Evolutionary conservation across 148 eudicot genomes (phyloP).

Genomic region (Dianthus caryophyllus): DNA sequence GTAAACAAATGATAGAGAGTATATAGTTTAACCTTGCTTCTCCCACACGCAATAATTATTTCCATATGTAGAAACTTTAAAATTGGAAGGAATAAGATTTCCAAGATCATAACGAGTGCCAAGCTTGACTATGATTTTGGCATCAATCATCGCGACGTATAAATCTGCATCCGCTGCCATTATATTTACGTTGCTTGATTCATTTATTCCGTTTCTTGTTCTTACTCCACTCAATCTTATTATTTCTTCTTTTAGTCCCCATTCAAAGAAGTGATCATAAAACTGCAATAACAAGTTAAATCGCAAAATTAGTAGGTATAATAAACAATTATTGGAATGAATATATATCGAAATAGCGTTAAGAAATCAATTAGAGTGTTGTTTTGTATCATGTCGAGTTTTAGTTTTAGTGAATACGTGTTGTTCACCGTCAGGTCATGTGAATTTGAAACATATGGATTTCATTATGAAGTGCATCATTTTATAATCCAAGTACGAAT

Average conservation of each 20-base stretch:
- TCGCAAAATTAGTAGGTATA: neutral
- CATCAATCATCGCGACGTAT: conserved; percentile 23
- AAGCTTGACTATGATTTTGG: conserved; percentile 16
- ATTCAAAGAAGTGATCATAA: conserved; percentile 25
- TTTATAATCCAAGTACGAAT: no score
- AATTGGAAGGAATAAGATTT: conserved; percentile 20
- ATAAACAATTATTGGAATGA: neutral
- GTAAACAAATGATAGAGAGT: no score
- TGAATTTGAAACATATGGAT: no score
- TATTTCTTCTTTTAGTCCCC: conserved; percentile 24
- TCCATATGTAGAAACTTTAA: conserved; percentile 18
- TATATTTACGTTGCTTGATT: conserved; percentile 18
- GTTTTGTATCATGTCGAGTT: no score
- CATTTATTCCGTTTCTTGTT: conserved; percentile 11
- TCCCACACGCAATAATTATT: conserved; percentile 24
- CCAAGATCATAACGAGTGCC: conserved; percentile 20
- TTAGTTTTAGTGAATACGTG: no score
- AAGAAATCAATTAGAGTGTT: no score
- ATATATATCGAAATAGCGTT: neutral
- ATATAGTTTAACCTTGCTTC: conserved; percentile 16
- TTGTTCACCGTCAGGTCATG: no score
- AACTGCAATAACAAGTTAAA: conserved; percentile 17
- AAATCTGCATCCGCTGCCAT: conserved; percentile 21
- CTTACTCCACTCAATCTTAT: conserved; percentile 9
- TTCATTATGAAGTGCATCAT: no score